These are phyloP conservation scores for Cardiospermum halicacabum DNA, from an alignment of 345 rosid species.

Conservation along the genomic window DNA sequence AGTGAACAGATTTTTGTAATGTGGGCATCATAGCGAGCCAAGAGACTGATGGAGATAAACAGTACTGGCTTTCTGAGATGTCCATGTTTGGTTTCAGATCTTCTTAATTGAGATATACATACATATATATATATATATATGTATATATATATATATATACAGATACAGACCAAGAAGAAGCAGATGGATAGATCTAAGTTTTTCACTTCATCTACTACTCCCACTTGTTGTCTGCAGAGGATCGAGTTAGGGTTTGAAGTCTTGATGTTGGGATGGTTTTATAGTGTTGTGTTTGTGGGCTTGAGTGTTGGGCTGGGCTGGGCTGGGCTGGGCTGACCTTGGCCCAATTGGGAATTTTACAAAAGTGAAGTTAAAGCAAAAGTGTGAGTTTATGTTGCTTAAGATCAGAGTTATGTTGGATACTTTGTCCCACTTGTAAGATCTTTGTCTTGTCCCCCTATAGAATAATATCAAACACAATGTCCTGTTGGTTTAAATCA, in stretches of 20 bases:
- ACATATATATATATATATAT: too few relatives aligned
- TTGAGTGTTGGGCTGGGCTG: neutral
- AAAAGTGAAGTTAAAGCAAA: neutral
- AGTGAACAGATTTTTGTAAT: neutral
- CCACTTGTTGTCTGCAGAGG: neutral
- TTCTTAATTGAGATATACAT: too few relatives aligned
- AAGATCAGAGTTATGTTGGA: neutral
- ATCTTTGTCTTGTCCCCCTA: neutral
- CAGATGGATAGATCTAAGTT: too few relatives aligned
- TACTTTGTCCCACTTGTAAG: slow-evolving; percentile 1
- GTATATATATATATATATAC: too few relatives aligned
- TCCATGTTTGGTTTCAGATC: slow-evolving; percentile 14
- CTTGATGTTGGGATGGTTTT: neutral
- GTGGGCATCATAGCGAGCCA: slow-evolving; percentile 19
- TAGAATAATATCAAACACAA: too few relatives aligned
- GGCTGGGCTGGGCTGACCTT: neutral
- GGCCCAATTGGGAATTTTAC: neutral
- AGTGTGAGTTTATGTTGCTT: slow-evolving; percentile 1
- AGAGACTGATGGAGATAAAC: slow-evolving; percentile 1
- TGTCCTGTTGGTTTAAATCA: too few relatives aligned
- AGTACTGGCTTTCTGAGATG: slow-evolving; percentile 18
- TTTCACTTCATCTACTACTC: too few relatives aligned
- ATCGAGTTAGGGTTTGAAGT: neutral
- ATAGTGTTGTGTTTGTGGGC: neutral
- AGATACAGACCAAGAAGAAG: too few relatives aligned